Conservation (phyloP, 768 basidiomycete species). For the Asterophora lycoperdoides region DNA sequence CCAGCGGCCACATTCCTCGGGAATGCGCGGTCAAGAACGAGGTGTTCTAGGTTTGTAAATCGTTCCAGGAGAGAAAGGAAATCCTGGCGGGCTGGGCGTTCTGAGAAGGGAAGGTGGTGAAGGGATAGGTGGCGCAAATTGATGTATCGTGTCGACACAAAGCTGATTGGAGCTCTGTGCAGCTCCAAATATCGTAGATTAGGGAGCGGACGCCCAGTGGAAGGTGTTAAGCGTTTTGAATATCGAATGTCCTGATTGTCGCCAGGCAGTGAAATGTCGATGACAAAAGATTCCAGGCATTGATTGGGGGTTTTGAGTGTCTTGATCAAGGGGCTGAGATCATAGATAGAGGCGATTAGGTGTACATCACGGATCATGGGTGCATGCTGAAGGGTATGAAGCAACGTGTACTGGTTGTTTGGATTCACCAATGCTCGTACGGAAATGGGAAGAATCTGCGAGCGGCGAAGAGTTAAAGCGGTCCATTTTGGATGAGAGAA, state of each 20-base stretch:
- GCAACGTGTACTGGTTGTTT: slow-evolving; percentile 27
- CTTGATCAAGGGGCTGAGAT: slow-evolving; percentile 31
- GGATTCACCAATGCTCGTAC: slow-evolving; percentile 28
- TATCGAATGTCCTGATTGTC: slow-evolving; percentile 17
- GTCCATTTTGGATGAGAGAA: slow-evolving; percentile 34
- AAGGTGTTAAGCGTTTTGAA: slow-evolving; percentile 25
- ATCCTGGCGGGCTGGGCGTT: slow-evolving; percentile 31
- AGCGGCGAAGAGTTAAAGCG: slow-evolving; percentile 27
- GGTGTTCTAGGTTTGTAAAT: slow-evolving; percentile 28
- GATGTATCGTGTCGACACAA: slow-evolving; percentile 33
- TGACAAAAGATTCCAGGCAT: slow-evolving; percentile 28
- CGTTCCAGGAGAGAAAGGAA: slow-evolving; percentile 31
- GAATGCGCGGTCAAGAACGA: slow-evolving; percentile 32
- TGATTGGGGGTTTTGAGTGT: slow-evolving; percentile 33
- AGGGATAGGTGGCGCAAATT: slow-evolving; percentile 33
- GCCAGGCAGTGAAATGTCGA: slow-evolving; percentile 26
- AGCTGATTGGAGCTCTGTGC: slow-evolving; percentile 32
- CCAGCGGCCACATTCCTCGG: slow-evolving; percentile 23
- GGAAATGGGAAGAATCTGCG: slow-evolving; percentile 29
- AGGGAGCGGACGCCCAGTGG: slow-evolving; percentile 25
- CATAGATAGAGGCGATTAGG: slow-evolving; percentile 29
- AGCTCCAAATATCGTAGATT: slow-evolving; percentile 33
- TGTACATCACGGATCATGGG: slow-evolving; percentile 33
- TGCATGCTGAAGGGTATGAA: slow-evolving; percentile 31
- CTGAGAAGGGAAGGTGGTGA: slow-evolving; percentile 31